Evolutionary conservation across 148 eudicot genomes (phyloP).

Genomic region (Rhododendron williamsianum): DNA sequence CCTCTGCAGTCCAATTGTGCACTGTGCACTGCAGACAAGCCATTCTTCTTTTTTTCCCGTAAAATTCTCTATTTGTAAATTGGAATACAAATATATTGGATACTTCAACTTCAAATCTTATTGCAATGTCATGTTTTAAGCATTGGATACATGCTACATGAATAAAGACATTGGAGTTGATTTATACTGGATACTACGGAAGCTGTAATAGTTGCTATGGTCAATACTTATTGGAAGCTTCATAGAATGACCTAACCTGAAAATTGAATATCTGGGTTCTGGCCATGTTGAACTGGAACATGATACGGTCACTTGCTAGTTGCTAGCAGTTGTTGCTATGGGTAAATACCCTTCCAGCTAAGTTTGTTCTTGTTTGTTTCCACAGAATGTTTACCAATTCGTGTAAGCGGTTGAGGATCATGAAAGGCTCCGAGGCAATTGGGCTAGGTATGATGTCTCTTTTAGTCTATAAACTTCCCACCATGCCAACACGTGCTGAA

Average conservation of each 20-base stretch:
- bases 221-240: not conserved
- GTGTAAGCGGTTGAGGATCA: conserved; percentile 56
- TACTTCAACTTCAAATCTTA: not conserved
- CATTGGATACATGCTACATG: not conserved
- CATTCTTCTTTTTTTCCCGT: not conserved
- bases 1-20: too few species aligned
- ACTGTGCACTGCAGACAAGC: not conserved
- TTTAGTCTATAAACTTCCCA: not conserved
- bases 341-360: not conserved
- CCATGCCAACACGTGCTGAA: not conserved
- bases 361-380: not conserved
- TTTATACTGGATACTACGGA: not conserved
- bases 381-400: conserved; percentile 39
- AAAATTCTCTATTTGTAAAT: not conserved
- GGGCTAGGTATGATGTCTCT: conserved; percentile 38
- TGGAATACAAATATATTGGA: not conserved
- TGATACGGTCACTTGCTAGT: not conserved
- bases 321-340: not conserved
- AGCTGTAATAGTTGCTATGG: not conserved
- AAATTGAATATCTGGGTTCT: not conserved
- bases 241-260: not conserved
- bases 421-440: conserved; percentile 58
- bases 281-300: not conserved
- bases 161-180: not conserved
- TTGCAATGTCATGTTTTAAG: not conserved